phyloP scores from a whole-genome alignment of 805 yeast species.

The Metschnikowia drakensbergensis region DNA sequence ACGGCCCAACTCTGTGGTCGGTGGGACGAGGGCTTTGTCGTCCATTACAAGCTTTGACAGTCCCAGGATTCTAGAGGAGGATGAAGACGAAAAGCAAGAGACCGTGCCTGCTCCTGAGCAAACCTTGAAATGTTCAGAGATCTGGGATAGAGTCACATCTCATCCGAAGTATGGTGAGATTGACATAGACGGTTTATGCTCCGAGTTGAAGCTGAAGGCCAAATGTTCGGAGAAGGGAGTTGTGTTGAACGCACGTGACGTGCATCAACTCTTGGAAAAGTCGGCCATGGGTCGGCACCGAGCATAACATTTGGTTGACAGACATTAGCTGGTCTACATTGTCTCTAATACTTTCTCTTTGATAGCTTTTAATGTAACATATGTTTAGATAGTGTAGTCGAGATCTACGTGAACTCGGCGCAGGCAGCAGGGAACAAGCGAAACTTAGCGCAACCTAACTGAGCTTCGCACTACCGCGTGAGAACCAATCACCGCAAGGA shows the following conservation, averaged over 20 bases:
- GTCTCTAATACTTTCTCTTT: background rate
- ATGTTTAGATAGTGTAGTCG: background rate
- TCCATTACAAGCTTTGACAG: constrained; percentile 18
- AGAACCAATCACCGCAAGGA: constrained; percentile 15
- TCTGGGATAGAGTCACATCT: constrained; percentile 93
- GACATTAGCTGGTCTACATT: constrained; percentile 5
- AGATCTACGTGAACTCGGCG: background rate
- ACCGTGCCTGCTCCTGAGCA: constrained; percentile 69
- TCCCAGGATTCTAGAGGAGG: constrained; percentile 18
- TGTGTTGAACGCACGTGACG: constrained; percentile 77
- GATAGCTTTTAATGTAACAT: background rate
- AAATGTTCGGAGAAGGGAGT: constrained; percentile 93
- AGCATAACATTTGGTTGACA: constrained; percentile 2
- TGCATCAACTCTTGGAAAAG: constrained; percentile 49
- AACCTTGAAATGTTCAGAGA: constrained; percentile 73
- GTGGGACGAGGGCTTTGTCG: constrained; percentile 13
- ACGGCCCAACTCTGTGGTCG: constrained; percentile 13
- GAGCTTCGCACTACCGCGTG: constrained; percentile 4
- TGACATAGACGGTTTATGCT: constrained; percentile 91
- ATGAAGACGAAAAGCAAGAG: constrained; percentile 21
- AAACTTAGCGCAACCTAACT: background rate
- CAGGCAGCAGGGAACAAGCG: background rate
- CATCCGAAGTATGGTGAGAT: constrained; percentile 92
- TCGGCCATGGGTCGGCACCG: constrained; percentile 11
- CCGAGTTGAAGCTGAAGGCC: constrained; percentile 86